Base-by-base conservation (phyloP, 164 flowering plant species). In the Berberis thunbergii region DNA sequence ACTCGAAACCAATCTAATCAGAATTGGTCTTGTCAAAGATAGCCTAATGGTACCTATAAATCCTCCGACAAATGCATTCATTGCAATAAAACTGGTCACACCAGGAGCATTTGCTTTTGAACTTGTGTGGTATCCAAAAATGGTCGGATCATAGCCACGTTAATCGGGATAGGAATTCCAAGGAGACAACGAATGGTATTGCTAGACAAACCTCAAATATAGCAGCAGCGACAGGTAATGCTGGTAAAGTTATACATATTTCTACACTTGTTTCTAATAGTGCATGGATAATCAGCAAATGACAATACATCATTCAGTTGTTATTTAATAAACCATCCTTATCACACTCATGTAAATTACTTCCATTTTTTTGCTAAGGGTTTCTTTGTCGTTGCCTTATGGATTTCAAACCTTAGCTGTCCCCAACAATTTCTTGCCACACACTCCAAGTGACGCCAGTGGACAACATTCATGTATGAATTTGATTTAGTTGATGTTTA, bases 211-310 rank as follows among this genome's bases (percentile, higher is more conserved):
- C 57, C 57, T 6, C 4, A 26, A 4, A 3, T 10, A 5, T 44
- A 3, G 59, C 9, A 60, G 49, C 49, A 50, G 50, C 54, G 6
- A 59, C 56, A 45, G 12, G 12, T 9, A 45, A 65, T 65, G 61
- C 8, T 65, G 61, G 45, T 65, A 57, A 64, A 49, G 66, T 54
- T 43, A 66, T 72, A 39, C 64, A 66, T 60, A 52, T 57, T 40
- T 66, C 46, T 75, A 10, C 60, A 68, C 59, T 3, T 62, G 69
- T 72, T 75, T 54, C 58, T 69, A 72, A 70, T 26, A 26, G 26
- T 26, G 26, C 26, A 26, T 26, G 26, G 26, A 26, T 26, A 26
- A 26, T 26, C 26, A 26, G 26, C 26, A 26, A 26, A 26, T 26
- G 26, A 26, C 26, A 26, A 26, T 26, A 26, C 26, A 26, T 26